These are phyloP conservation scores for Planoprotostelium fungivorum DNA, from an alignment of 78 protist species.

Conservation along the genomic window DNA sequence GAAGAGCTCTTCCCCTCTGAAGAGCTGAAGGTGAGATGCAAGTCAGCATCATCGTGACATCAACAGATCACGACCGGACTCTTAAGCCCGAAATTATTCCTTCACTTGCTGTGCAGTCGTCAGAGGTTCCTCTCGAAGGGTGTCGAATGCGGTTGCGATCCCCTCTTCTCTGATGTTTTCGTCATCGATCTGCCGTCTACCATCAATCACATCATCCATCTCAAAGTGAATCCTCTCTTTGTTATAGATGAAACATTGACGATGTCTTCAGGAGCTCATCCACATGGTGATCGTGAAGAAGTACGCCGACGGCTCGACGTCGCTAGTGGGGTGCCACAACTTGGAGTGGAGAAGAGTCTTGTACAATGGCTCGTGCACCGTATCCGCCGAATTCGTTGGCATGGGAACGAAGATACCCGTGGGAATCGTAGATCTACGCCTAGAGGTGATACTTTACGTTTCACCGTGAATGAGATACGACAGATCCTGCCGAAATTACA, in stretches of 20 bases:
- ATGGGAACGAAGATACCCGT: neutral
- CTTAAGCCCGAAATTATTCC: neutral
- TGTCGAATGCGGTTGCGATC: neutral
- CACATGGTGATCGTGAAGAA: neutral
- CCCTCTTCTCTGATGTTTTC: neutral
- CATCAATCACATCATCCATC: neutral
- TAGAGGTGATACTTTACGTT: neutral
- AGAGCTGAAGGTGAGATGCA: neutral
- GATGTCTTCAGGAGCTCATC: neutral
- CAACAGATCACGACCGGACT: neutral
- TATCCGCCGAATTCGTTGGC: neutral
- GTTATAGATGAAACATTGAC: neutral
- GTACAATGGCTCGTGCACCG: neutral
- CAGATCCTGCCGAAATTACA: neutral
- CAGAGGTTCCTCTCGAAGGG: neutral
- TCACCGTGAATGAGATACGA: neutral
- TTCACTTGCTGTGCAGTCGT: neutral
- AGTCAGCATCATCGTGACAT: neutral
- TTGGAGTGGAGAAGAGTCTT: neutral
- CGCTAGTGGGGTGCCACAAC: neutral
- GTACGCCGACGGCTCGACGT: neutral
- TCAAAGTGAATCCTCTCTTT: neutral
- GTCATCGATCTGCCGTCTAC: neutral
- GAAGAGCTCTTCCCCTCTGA: neutral
- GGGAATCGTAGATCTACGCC: neutral